Percentiles rank a stretch among this genome's conserved stretches.
Conservation (phyloP, 1,139 yeast genomes). For the Blastobotrys aristatus region DNA sequence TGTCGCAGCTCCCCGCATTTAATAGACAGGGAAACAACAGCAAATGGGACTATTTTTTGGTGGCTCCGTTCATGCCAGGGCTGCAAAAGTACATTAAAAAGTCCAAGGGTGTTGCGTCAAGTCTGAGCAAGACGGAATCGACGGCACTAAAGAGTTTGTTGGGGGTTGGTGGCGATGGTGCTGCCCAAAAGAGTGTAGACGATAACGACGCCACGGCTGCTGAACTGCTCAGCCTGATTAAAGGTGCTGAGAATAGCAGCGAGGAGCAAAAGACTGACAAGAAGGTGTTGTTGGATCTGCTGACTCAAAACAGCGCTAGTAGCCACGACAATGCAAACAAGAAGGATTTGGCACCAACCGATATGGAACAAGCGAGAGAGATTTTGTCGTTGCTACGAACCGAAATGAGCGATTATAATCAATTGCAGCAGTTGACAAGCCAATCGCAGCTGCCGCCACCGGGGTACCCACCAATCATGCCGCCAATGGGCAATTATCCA, state of each 20-base stretch:
- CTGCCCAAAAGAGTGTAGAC: conserved; percentile 12
- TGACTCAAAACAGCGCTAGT: conserved; percentile 14
- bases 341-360: conserved; percentile 12
- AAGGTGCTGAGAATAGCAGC: conserved; percentile 12
- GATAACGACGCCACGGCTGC: conserved; percentile 13
- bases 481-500: conserved; percentile 21
- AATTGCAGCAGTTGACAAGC: conserved; percentile 11
- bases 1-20: conserved; percentile 43
- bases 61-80: conserved; percentile 37
- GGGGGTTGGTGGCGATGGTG: conserved; percentile 24
- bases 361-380: conserved; percentile 32
- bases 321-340: conserved; percentile 10
- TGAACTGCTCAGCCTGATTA: conserved; percentile 24
- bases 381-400: conserved; percentile 30
- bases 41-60: conserved; percentile 32
- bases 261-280: conserved; percentile 5
- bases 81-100: conserved; percentile 30
- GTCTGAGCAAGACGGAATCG: conserved; percentile 31
- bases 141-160: conserved; percentile 33
- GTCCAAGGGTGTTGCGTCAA: conserved; percentile 31
- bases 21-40: conserved; percentile 20
- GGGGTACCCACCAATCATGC: not conserved
- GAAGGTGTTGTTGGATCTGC: conserved; percentile 29
- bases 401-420: conserved; percentile 20
- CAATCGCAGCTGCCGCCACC: conserved; percentile 20